Base-by-base conservation (phyloP, 495 filamentous ascomycete genomes). In the Usnea hakonensis region DNA sequence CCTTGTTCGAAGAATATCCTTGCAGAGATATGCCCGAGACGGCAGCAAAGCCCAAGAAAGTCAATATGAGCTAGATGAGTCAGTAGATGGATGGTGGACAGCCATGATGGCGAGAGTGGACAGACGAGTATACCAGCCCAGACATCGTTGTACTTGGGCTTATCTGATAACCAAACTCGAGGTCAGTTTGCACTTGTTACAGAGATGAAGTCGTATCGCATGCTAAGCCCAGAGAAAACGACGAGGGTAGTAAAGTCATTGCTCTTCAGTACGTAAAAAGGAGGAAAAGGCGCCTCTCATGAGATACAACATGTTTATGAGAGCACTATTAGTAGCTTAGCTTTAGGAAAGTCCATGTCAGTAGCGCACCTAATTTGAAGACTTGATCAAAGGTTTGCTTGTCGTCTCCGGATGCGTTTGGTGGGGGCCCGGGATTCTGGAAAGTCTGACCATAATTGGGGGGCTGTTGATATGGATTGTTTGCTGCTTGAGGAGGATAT, bases 61-160 rank as follows among this genome's bases (percentile, higher is more conserved):
- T 85, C 11, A 82, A 72, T 58, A 95, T 77, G 67, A 96, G 84
- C 84, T 87, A 54, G 41, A 41, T 35, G 40, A 50, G 40, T 66
- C 57, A 69, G 62, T 52, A 30, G 36, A 17, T 38, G 35, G 38
- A 19, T 21, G 32, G 4, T n/a, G 9, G 46, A 41, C 14, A 4
- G 26, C 26, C n/a, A 52, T 17, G 21, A 19, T 53, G 21, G 36
- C 56, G 1, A 23, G 65, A 63, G 38, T 21, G 55, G 14, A 77
- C 78, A 17, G 72, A 88, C 83, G 67, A 96, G 74, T 54, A 95
- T 74, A 21, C 86, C 90, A 6, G 91, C 91, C 91, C 91, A 96
- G 8, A 90, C 58, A 68, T 96, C 92, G 67, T 96, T 88, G 71
- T 79, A 96, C 69, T 94, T 95, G 16, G 91, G 91, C 61, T 84